Evolutionary conservation across 371 early-diverging fungal species (phyloP), one percentile per base, ranked within the genome.

Genomic region (Catenaria anguillulae): DNA sequence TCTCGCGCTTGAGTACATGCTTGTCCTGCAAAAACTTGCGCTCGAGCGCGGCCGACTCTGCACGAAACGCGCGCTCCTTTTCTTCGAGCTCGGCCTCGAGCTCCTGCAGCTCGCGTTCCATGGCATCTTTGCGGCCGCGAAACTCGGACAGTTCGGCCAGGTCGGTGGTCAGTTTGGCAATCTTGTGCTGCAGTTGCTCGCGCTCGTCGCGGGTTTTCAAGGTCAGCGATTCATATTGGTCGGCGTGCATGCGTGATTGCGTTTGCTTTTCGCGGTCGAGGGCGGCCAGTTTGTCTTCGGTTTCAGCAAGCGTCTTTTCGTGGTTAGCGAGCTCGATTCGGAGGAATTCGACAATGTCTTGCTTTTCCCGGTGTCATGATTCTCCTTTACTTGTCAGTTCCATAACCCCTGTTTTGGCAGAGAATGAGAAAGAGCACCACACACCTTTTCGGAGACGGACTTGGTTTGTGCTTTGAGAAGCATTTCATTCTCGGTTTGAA

Each of bases 331-430:
- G 54, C 29, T 61, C 61, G 33, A 61, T 61, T 29, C 56, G 61
- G 19, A 61, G 56, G 31, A 54, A 61, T 17, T 61, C 61, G 45
- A 61, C 61, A 21, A 61, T 61, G 29, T 61, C 61, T 61, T 61
- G 61, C 61, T 61, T n/a, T n/a, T n/a, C n/a, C n/a, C n/a, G n/a
- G 26, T 17, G 2, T 43, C 21, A 17, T 43, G 40, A 60, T 37
- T 55, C 15, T n/a, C n/a, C n/a, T n/a, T n/a, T n/a, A n/a, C n/a
- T 33, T 55, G 29, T 55, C 33, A 55, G 55, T 55, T 29, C 17
- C 17, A n/a, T n/a, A n/a, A 54, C 8, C 13, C 8, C 8, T 37
- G 37, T 4, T 13, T 13, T 37, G 8, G 37, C 37, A 13, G 8
- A 13, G 4, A 13, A 13, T 37, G 8, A 13, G 37, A 37, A 13